These are phyloP conservation scores for Lithohypha guttulata DNA, from an alignment of 2,329 filamentous ascomycete species.

Conservation along the genomic window DNA sequence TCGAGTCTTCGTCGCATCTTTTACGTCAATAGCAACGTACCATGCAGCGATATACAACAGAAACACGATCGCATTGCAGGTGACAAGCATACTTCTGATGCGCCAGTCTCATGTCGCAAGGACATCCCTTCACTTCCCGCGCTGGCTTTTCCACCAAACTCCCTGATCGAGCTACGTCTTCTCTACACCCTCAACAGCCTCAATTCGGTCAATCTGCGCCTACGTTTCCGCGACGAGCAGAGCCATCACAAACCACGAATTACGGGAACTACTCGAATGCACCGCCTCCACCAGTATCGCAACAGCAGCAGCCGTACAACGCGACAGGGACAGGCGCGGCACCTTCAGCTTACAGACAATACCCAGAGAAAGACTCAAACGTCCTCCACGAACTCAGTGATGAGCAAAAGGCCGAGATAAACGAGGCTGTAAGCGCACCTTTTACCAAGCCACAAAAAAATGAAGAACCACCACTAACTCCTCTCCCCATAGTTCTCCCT, in stretches of 20 bases:
- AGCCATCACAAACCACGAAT: constrained; percentile 1
- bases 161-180: constrained; percentile 35
- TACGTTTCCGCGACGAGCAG: constrained; percentile 7
- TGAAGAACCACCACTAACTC: constrained; percentile 15
- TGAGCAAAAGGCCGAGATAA: constrained; percentile 85
- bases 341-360: constrained; percentile 28
- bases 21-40: not conserved
- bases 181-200: constrained; percentile 20
- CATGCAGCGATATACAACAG: constrained; percentile 3
- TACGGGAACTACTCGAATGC: constrained; percentile 9
- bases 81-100: constrained; percentile 1
- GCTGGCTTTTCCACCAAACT: constrained; percentile 44
- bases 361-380: constrained; percentile 37
- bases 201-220: constrained; percentile 30
- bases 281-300: constrained; percentile 24
- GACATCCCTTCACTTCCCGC: constrained; percentile 45
- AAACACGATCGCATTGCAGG: not conserved
- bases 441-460: not conserved
- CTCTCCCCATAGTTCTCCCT: constrained; percentile 59
- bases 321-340: too few species aligned
- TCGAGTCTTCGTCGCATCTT: not conserved
- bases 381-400: constrained; percentile 56
- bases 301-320: constrained; percentile 33
- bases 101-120: constrained; percentile 7
- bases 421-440: constrained; percentile 63